Evolutionary conservation across 768 basidiomycete genomes (phyloP).

Genomic region (Coprinopsis marcescibilis): DNA sequence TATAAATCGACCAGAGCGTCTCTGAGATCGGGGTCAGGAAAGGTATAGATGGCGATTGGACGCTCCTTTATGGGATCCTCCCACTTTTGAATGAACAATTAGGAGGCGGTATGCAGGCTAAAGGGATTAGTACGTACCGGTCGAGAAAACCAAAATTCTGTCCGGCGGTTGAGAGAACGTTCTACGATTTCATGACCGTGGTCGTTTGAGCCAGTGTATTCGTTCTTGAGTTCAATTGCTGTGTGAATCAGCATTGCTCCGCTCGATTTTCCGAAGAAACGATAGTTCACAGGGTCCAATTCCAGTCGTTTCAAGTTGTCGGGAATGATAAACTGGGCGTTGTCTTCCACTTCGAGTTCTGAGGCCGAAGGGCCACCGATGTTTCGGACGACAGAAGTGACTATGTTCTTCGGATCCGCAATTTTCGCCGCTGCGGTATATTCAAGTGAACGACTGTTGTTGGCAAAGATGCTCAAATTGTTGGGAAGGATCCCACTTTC

Average conservation of each 20-base stretch:
- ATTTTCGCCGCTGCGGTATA: too few species aligned
- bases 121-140: slow-evolving; percentile 23
- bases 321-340: slow-evolving; percentile 26
- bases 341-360: slow-evolving; percentile 27
- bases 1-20: slow-evolving; percentile 52
- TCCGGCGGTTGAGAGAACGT: slow-evolving; percentile 18
- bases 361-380: slow-evolving; percentile 13
- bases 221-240: slow-evolving; percentile 55
- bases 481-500: slow-evolving; percentile 18
- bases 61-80: slow-evolving; percentile 21
- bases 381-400: slow-evolving; percentile 30
- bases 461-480: slow-evolving; percentile 16
- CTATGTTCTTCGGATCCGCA: slow-evolving; percentile 18
- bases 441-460: slow-evolving; percentile 4
- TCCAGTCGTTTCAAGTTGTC: slow-evolving; percentile 30
- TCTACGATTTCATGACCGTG: slow-evolving; percentile 10
- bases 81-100: slow-evolving; percentile 26
- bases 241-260: slow-evolving; percentile 47
- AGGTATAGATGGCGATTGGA: slow-evolving; percentile 26
- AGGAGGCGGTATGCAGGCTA: background rate
- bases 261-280: slow-evolving; percentile 55
- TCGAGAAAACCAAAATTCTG: slow-evolving; percentile 32
- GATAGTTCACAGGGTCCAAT: slow-evolving; percentile 29
- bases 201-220: slow-evolving; percentile 35
- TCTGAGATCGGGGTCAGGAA: slow-evolving; percentile 50